phyloP scores from a whole-genome alignment of 352 stramenopile genomes.

The Bremia lactucae region DNA sequence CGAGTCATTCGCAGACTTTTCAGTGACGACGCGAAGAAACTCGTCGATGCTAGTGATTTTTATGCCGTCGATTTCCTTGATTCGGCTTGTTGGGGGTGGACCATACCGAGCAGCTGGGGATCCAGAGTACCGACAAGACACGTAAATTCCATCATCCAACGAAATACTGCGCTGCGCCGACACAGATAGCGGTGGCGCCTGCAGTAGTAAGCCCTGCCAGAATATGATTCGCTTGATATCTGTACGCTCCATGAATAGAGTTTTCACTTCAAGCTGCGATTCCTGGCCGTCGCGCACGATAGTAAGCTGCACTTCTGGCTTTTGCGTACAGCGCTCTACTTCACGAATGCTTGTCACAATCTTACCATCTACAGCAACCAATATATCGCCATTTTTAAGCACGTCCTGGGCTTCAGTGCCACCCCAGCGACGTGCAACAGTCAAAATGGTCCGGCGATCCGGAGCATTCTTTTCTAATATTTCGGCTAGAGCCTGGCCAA shows the following conservation, averaged over 20 bases:
- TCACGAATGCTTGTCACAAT: slow-evolving; percentile 81
- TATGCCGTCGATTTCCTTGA: slow-evolving; percentile 85
- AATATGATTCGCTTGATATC: slow-evolving; percentile 88
- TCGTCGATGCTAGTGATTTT: slow-evolving; percentile 84
- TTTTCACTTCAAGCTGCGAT: slow-evolving; percentile 60
- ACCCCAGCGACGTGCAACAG: slow-evolving; percentile 62
- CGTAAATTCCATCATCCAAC: slow-evolving; percentile 76
- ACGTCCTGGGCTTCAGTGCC: slow-evolving; percentile 54
- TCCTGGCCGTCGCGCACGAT: slow-evolving; percentile 78
- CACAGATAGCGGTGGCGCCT: slow-evolving; percentile 81
- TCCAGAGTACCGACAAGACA: slow-evolving; percentile 81
- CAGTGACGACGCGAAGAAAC: slow-evolving; percentile 67
- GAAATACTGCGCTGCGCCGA: slow-evolving; percentile 76
- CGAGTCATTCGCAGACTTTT: slow-evolving; percentile 50
- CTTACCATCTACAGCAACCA: slow-evolving; percentile 77
- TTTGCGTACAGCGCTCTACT: slow-evolving; percentile 74
- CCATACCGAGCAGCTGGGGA: slow-evolving; percentile 84
- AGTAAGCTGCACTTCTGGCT: slow-evolving; percentile 67
- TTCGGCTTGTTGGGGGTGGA: slow-evolving; percentile 79
- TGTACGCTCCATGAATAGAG: slow-evolving; percentile 66
- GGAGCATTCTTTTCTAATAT: slow-evolving; percentile 60
- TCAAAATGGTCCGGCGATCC: slow-evolving; percentile 71
- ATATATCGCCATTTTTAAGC: slow-evolving; percentile 77
- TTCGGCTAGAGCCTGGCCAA: slow-evolving; percentile 69
- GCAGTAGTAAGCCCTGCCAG: slow-evolving; percentile 85